Evolutionary conservation across 139 green algal genomes (phyloP), one percentile per base, ranked within the genome.

Genomic region (Spirogloea muscicola): DNA sequence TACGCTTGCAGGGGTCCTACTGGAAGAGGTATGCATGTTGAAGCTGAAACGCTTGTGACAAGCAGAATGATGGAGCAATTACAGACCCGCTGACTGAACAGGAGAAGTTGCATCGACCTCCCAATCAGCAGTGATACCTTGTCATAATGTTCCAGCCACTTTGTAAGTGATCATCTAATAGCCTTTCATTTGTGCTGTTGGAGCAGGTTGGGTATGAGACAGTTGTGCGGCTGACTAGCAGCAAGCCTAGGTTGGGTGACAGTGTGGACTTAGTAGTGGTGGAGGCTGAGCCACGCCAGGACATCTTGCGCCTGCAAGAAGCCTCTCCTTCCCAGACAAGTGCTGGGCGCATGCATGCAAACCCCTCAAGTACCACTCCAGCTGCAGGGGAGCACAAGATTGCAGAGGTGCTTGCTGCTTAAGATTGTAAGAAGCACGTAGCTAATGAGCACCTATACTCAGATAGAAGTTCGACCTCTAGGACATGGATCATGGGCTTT

Each of bases 141-240:
- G n/a, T n/a, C n/a, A n/a, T n/a, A n/a, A n/a, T n/a, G n/a, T n/a
- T n/a, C n/a, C n/a, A n/a, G n/a, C 21, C 21, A 46, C n/a, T 66
- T 66, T 43, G 21, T 21, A 66, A 63, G n/a, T 21, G 18, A 18
- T 18, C n/a, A 66, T 43, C 18, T 21, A 43, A 18, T 66, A 66
- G 21, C n/a, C n/a, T 66, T 52, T 66, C 18, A 62, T 63, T 52
- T 52, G 21, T 66, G 18, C 9, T 68, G 9, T 58, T 68, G 21
- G 34, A 10, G 49, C 67, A 76, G 67, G 3, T 73, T 36, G 67
- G 67, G 9, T 76, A 49, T 75, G 67, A 76, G 52, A 72, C 52
- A n/a, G 3, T 75, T 6, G 73, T 76, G 67, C 41, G 5, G n/a
- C 4, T 68, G 27, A 74, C 67, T 9, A 33, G 67, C 16, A 38